Conservation (phyloP, 305 asterid genomes). For the Fraxinus angustifolia region DNA sequence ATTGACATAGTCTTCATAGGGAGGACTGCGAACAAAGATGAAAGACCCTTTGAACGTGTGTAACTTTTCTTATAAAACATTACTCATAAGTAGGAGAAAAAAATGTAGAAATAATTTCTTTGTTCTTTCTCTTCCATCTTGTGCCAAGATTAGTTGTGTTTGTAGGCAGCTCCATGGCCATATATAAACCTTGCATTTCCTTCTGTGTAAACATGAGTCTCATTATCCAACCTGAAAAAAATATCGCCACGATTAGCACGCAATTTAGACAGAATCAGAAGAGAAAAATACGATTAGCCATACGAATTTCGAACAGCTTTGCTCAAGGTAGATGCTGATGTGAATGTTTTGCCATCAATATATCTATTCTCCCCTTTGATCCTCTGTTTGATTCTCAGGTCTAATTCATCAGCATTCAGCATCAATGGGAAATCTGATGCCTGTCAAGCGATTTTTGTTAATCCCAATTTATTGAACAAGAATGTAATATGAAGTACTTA, state of each 20-base stretch:
- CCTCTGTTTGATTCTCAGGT: slow-evolving; percentile 67
- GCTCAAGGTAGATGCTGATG: slow-evolving; percentile 77
- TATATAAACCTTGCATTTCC: slow-evolving; percentile 85
- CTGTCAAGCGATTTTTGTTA: slow-evolving; percentile 26
- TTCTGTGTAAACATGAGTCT: slow-evolving; percentile 83
- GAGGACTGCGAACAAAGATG: background rate
- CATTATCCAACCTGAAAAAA: slow-evolving; percentile 53
- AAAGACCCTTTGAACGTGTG: background rate
- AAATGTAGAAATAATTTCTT: background rate
- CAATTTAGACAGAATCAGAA: background rate
- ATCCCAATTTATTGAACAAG: background rate
- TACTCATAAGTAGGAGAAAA: background rate
- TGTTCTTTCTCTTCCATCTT: background rate
- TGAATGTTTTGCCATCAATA: slow-evolving; percentile 78
- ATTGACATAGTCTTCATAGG: background rate
- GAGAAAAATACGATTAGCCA: slow-evolving; percentile 9
- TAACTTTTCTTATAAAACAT: background rate
- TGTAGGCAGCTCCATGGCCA: slow-evolving; percentile 53
- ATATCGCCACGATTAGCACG: background rate
- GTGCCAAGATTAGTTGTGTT: background rate
- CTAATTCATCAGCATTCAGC: slow-evolving; percentile 54
- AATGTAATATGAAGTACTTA: background rate
- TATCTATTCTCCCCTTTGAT: slow-evolving; percentile 72
- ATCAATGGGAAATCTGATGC: slow-evolving; percentile 67
- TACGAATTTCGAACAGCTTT: slow-evolving; percentile 85